These are phyloP conservation scores for Cystofilobasidium capitatum DNA, from an alignment of 768 basidiomycete species.

Conservation along the genomic window DNA sequence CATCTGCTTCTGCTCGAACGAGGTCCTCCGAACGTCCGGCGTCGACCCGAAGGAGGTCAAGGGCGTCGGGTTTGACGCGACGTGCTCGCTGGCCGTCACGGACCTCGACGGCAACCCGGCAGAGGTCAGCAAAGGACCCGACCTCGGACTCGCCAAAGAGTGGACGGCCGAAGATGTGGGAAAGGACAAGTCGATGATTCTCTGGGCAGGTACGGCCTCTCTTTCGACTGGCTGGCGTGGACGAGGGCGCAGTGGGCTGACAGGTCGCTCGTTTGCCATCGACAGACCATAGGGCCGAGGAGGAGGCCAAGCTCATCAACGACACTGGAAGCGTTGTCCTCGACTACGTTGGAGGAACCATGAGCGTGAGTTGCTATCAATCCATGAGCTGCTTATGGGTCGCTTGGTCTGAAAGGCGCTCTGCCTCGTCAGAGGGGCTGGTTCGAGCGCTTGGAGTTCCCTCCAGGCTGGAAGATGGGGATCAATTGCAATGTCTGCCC, in stretches of 20 bases:
- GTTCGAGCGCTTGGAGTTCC: conserved; percentile 8
- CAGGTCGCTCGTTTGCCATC: neutral
- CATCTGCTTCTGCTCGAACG: conserved; percentile 49
- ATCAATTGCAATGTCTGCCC: conserved; percentile 17
- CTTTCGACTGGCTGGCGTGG: neutral
- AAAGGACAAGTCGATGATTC: conserved; percentile 63
- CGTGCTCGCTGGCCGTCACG: conserved; percentile 85
- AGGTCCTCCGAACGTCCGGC: conserved; percentile 48
- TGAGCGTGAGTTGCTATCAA: conserved; percentile 52
- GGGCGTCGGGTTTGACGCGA: conserved; percentile 90
- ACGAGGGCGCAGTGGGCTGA: neutral
- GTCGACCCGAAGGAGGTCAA: conserved; percentile 57
- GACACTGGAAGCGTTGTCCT: conserved; percentile 69
- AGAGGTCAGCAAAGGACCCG: conserved; percentile 58
- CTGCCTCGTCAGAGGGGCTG: conserved; percentile 1
- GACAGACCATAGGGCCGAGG: conserved; percentile 76
- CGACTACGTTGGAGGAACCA: conserved; percentile 89
- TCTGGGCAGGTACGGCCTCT: conserved; percentile 58
- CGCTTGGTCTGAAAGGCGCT: neutral
- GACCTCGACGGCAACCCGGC: conserved; percentile 65
- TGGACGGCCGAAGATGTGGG: conserved; percentile 44
- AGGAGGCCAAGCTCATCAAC: conserved; percentile 86
- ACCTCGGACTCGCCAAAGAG: conserved; percentile 44
- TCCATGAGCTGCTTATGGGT: neutral
- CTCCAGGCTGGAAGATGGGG: conserved; percentile 21